A percentile compares a stretch with the other conserved stretches of the same genome.
These are phyloP conservation scores for Dendrostoma leiphaemia DNA, from an alignment of 2,329 filamentous ascomycete species.

Conservation along the genomic window DNA sequence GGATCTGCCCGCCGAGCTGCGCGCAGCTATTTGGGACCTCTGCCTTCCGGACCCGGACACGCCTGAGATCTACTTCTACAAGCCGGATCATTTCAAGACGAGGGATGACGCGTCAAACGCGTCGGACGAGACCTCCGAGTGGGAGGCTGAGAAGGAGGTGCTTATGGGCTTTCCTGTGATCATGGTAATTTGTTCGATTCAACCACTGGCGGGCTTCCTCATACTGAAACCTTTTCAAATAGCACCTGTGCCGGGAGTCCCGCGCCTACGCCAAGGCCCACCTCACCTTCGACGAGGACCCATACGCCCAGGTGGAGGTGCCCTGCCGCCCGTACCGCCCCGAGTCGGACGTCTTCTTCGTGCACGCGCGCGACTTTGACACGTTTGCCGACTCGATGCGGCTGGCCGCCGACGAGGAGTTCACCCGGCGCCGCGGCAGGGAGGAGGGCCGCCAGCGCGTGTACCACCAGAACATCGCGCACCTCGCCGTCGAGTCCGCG, in stretches of 20 bases:
- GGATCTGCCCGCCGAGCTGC: slow-evolving; percentile 4
- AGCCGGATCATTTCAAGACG: background rate
- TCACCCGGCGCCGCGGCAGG: too few relatives aligned
- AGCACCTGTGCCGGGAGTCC: background rate
- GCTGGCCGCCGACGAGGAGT: too few relatives aligned
- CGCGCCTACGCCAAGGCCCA: background rate
- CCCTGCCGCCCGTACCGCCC: slow-evolving; percentile 8
- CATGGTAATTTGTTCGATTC: background rate
- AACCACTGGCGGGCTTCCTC: too few relatives aligned
- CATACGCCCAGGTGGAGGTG: background rate
- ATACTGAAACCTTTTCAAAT: too few relatives aligned
- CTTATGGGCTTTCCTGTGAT: slow-evolving; percentile 6
- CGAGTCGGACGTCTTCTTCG: slow-evolving; percentile 6
- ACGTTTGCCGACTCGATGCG: too few relatives aligned
- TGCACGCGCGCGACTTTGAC: background rate
- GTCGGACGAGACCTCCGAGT: background rate
- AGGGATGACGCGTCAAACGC: background rate
- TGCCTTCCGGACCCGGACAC: background rate
- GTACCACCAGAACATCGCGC: too few relatives aligned
- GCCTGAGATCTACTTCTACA: slow-evolving; percentile 7
- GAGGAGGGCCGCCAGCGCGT: too few relatives aligned
- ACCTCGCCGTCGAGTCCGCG: too few relatives aligned
- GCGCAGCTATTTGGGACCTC: background rate
- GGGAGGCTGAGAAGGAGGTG: background rate
- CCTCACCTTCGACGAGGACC: background rate